Evolutionary conservation across 345 rosid genomes (phyloP).

Genomic region (Erodium maritimum): DNA sequence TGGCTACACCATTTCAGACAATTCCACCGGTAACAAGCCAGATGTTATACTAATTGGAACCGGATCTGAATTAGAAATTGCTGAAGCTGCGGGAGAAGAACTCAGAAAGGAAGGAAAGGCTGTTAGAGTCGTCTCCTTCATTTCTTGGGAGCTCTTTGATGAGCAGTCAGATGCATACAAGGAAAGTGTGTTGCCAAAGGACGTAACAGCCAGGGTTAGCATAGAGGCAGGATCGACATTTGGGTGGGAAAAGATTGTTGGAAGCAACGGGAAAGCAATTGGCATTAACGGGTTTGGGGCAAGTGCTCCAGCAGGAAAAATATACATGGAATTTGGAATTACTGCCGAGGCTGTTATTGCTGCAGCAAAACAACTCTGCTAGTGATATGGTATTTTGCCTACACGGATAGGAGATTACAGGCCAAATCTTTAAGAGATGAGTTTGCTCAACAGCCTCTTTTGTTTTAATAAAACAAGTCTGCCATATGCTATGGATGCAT

Average conservation of each 20-base stretch:
- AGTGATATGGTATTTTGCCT: too few relatives aligned
- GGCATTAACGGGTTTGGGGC: constrained; percentile 83
- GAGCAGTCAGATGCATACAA: constrained; percentile 74
- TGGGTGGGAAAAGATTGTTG: constrained; percentile 76
- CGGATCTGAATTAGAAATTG: constrained; percentile 91
- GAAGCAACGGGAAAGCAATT: constrained; percentile 68
- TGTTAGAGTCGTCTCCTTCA: constrained; percentile 82
- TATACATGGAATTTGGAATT: constrained; percentile 74
- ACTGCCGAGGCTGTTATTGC: constrained; percentile 60
- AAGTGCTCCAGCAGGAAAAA: constrained; percentile 81
- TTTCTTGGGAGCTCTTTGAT: constrained; percentile 83
- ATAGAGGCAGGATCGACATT: constrained; percentile 87
- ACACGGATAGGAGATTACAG: constrained; percentile 15
- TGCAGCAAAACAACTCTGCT: constrained; percentile 52
- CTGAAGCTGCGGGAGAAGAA: constrained; percentile 64
- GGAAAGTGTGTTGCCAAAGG: constrained; percentile 72
- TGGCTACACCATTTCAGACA: constrained; percentile 77
- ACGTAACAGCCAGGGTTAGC: constrained; percentile 77
- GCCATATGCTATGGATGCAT: too few relatives aligned
- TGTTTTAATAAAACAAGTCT: not conserved
- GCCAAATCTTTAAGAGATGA: constrained; percentile 2
- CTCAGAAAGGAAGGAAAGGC: constrained; percentile 84
- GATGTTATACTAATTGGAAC: constrained; percentile 90
- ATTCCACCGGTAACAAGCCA: constrained; percentile 81
- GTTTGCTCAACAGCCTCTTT: not conserved